Base-by-base conservation (phyloP, 2,329 filamentous ascomycete genomes). In the Pleomassaria siparia region DNA sequence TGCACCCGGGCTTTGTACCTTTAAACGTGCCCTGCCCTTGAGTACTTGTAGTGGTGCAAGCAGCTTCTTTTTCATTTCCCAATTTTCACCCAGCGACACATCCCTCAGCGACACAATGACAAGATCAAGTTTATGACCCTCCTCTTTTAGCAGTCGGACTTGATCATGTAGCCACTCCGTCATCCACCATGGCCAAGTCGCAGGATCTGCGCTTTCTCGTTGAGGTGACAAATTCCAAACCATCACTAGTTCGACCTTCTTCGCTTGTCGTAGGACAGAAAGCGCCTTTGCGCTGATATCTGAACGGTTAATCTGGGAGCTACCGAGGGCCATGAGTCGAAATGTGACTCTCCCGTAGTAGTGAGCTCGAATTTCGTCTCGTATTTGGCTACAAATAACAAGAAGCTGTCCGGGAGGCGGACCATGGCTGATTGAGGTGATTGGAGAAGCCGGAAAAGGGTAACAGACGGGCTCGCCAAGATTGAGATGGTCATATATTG, bases 331-430 rank as follows among this genome's bases (percentile, higher is more conserved):
- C 4, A 50, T 36, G 24, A 53, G 47, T 26, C 53, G 43, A 40
- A 59, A 52, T 1, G 55, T 59, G 20, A 46, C 56, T 13, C 40
- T 46, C 1, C 43, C 29, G 32, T 50, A 51, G 43, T 51, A 61
- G 51, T 59, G 50, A 13, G 45, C 25, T 26, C 30, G 44, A 6
- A 57, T 37, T 25, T 61, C 53, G 18, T 47, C 15, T 32, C 36
- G 29, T 9, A 61, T 36, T 11, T 30, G 21, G 7, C 40, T 50
- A 43, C 46, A 51, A 13, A 48, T 43, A 2, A 56, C 30, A 9
- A 55, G 46, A 15, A 59, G 52, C 2, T 36, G 40, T 4, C 36
- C 42, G 9, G 55, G 54, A 11, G 55, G 56, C 3, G 41, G 49
- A 4, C 16, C 29, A 6, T 25, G 43, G 35, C 51, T 43, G 25